Evolutionary conservation across 225 moss, liverwort and hornwort genomes (phyloP), one percentile per base, ranked within the genome.

Genomic region (Pseudoscleropodium purum): DNA sequence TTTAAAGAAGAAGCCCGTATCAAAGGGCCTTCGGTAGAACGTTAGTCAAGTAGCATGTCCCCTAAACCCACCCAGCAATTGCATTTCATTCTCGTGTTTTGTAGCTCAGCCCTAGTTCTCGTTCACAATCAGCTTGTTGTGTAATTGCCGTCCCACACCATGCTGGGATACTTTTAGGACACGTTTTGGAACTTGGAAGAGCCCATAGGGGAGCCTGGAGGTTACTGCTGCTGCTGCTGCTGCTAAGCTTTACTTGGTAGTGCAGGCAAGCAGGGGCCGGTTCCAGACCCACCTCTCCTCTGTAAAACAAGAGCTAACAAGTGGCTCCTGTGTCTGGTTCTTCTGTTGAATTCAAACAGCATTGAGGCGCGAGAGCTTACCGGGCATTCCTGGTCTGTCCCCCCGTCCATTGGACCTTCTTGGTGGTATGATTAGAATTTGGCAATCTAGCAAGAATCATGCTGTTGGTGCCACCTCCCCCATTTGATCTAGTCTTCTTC

Each of bases 121-220:
- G 91, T 87, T 90, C 93, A 90, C 93, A 91, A 93, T 93, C 91
- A 91, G 89, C 94, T 94, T 89, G 85, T 94, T 91, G 90, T 91
- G 91, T 84, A 85, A 90, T 89, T 89, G 85, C 91, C 90, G 76
- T 88, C 89, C 91, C 88, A 61, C 76, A 54, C 65, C 81, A 67
- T 85, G 41, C 65, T 83, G 83, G 78, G 69, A 86, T 85, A 88
- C 70, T 54, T 86, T 69, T 85, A 90, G 90, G 94, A 91, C 88
- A 91, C 91, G 74, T 90, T 92, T 94, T 93, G 89, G 89, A 92
- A 93, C 91, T 88, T 51, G 79, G 88, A 92, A 92, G 90, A 89
- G 91, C 47, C 61, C 83, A 56, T 67, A 61, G 83, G 64, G 81
- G 80, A 89, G 66, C 76, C 37, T 75, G 77, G 83, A 88, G n/a